Evolutionary conservation across 1,284 basidiomycete genomes (phyloP).

Genomic region (Malassezia sympodialis): DNA sequence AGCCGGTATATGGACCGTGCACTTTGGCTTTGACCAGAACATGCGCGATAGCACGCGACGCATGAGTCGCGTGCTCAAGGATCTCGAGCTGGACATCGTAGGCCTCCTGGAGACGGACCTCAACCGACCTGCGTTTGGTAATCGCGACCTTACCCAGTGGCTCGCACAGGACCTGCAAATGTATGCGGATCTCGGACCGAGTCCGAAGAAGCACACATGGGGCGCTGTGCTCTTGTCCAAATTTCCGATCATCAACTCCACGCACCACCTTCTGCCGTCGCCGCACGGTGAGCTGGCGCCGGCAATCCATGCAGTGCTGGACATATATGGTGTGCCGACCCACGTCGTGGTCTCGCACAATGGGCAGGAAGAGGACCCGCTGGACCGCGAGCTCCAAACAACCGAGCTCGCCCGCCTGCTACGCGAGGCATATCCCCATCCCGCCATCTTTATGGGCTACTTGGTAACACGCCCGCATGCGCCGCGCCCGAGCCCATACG

Average conservation of each 20-base stretch:
- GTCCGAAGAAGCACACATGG: slow-evolving; percentile 84
- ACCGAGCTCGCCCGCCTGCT: slow-evolving; percentile 71
- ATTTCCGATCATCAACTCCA: slow-evolving; percentile 83
- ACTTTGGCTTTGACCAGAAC: slow-evolving; percentile 38
- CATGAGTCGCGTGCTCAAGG: slow-evolving; percentile 61
- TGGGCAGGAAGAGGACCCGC: slow-evolving; percentile 77
- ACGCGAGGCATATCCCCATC: slow-evolving; percentile 61
- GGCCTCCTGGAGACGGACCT: slow-evolving; percentile 70
- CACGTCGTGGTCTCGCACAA: slow-evolving; percentile 81
- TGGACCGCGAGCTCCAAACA: slow-evolving; percentile 80
- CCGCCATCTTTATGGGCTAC: slow-evolving; percentile 66
- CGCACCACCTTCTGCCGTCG: slow-evolving; percentile 79
- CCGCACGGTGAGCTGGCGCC: slow-evolving; percentile 74
- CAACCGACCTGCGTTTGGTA: slow-evolving; percentile 75
- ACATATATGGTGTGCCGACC: slow-evolving; percentile 69
- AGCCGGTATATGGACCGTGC: slow-evolving; percentile 76
- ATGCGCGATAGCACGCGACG: slow-evolving; percentile 51
- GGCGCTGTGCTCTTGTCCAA: slow-evolving; percentile 35
- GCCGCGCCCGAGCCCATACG: slow-evolving; percentile 67
- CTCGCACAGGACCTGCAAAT: slow-evolving; percentile 61
- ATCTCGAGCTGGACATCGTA: slow-evolving; percentile 46
- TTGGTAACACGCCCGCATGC: slow-evolving; percentile 68
- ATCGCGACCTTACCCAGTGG: slow-evolving; percentile 57
- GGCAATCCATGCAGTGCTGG: slow-evolving; percentile 63
- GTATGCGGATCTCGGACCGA: slow-evolving; percentile 63